Evolutionary conservation across 1,284 basidiomycete genomes (phyloP), one percentile per base, ranked within the genome.

Genomic region (Cryptococcus sp.): DNA sequence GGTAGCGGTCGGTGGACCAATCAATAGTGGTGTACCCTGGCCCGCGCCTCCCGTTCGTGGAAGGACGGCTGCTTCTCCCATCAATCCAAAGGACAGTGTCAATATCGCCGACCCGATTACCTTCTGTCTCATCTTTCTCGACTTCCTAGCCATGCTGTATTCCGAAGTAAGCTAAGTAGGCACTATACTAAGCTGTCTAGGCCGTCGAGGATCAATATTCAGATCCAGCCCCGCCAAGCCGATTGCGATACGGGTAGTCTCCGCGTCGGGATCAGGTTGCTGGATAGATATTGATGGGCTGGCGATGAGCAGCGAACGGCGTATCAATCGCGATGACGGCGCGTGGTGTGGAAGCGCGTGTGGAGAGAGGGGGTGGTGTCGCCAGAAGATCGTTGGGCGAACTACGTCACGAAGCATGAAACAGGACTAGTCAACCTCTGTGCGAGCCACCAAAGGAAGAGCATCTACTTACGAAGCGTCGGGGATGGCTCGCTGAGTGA

Each of bases 311-410:
- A 54, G 25, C 13, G 57, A 54, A 50, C 57, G 46, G 23, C 57
- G 46, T 13, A 58, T 58, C 41, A 58, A 22, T 3, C 57, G 39
- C 4, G 57, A 54, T 29, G 57, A 50, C 17, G 57, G 57, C 7
- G 57, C 54, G 29, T 54, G 52, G 11, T 43, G 37, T 17, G 57
- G 57, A 34, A 54, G 40, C 11, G 52, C 43, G 26, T 58, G 57
- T 7, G 57, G 52, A 19, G 57, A 58, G 7, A 58, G 38, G 1
- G 57, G 52, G 47, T 58, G 57, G 41, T 54, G 57, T 17, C 57
- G 47, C 57, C 57, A 58, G 43, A 58, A 58, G 3, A 52, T 54
- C 22, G 57, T 58, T 6, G 57, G 57, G 15, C 57, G 47, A 25
- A 58, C 57, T 58, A 19, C 3, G 19, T 41, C 50, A 51, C 6